A percentile compares a stretch with the other conserved stretches of the same genome.
Conservation (phyloP, 371 early-diverging fungal species). For the Mucor velutinosus region DNA sequence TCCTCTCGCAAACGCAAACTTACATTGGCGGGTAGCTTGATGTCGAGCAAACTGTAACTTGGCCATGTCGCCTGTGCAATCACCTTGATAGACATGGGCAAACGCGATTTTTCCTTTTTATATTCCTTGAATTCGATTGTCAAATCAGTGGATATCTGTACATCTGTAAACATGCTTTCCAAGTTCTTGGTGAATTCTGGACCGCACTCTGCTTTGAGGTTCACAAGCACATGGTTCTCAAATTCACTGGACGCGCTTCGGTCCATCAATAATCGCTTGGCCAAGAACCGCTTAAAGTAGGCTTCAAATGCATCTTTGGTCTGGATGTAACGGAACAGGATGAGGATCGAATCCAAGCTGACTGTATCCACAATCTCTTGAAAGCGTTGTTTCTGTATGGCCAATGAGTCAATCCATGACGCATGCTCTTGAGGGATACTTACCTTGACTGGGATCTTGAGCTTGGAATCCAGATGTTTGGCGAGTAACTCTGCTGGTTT, state of each 20-base stretch:
- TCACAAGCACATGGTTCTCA: constrained; percentile 83
- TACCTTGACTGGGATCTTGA: constrained; percentile 54
- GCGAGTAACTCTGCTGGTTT: constrained; percentile 92
- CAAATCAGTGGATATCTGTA: constrained; percentile 77
- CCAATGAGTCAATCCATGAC: background rate
- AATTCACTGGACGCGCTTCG: constrained; percentile 78
- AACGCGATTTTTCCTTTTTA: constrained; percentile 23
- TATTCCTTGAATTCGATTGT: constrained; percentile 46
- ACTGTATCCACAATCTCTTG: background rate
- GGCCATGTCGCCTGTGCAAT: constrained; percentile 93
- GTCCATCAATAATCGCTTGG: constrained; percentile 82
- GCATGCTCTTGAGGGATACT: background rate
- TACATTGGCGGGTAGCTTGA: constrained; percentile 73
- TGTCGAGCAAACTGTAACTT: constrained; percentile 69
- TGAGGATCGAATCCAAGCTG: constrained; percentile 64
- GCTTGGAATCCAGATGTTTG: constrained; percentile 72
- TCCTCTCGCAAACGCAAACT: background rate
- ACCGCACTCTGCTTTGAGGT: constrained; percentile 88
- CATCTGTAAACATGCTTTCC: constrained; percentile 94
- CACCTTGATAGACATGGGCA: constrained; percentile 79
- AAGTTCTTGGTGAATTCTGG: constrained; percentile 85
- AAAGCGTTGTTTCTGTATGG: background rate
- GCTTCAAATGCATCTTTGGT: constrained; percentile 96
- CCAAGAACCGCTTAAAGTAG: constrained; percentile 90
- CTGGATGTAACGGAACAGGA: constrained; percentile 87